These are phyloP conservation scores for Ganoderma meredithae DNA, from an alignment of 1,284 basidiomycete genomes.

Conservation along the genomic window DNA sequence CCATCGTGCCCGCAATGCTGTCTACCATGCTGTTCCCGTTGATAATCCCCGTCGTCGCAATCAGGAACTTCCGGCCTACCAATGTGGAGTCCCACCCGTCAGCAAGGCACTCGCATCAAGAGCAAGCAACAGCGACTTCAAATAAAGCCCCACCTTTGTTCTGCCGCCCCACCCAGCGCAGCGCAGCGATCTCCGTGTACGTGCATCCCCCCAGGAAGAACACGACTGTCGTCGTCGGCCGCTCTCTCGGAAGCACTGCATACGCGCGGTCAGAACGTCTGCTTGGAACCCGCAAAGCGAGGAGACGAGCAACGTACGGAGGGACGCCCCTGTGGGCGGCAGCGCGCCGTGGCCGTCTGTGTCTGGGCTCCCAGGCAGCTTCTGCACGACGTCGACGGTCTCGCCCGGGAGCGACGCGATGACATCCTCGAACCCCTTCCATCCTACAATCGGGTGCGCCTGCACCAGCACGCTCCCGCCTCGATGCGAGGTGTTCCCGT, in stretches of 20 bases:
- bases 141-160: slow-evolving; percentile 64
- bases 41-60: slow-evolving; percentile 90
- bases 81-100: neutral
- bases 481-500: slow-evolving; percentile 41
- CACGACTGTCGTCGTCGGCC: slow-evolving; percentile 84
- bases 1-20: slow-evolving; percentile 61
- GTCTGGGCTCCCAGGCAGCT: slow-evolving; percentile 44
- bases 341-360: slow-evolving; percentile 32
- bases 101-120: slow-evolving; percentile 12
- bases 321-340: slow-evolving; percentile 46
- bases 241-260: slow-evolving; percentile 57
- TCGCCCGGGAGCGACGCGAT: slow-evolving; percentile 84
- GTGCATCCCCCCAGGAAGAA: slow-evolving; percentile 99
- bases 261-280: slow-evolving; percentile 8
- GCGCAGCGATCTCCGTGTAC: slow-evolving; percentile 94
- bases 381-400: slow-evolving; percentile 83
- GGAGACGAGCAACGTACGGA: slow-evolving; percentile 48
- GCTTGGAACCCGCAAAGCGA: neutral
- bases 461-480: slow-evolving; percentile 51
- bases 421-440: slow-evolving; percentile 96
- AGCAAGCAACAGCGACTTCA: neutral
- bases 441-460: slow-evolving; percentile 92
- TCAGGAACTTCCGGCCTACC: slow-evolving; percentile 82
- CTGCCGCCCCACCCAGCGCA: slow-evolving; percentile 90
- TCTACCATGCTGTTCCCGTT: slow-evolving; percentile 80